These are phyloP conservation scores for Chalciporus piperatus DNA, from an alignment of 768 basidiomycete species.

Conservation along the genomic window DNA sequence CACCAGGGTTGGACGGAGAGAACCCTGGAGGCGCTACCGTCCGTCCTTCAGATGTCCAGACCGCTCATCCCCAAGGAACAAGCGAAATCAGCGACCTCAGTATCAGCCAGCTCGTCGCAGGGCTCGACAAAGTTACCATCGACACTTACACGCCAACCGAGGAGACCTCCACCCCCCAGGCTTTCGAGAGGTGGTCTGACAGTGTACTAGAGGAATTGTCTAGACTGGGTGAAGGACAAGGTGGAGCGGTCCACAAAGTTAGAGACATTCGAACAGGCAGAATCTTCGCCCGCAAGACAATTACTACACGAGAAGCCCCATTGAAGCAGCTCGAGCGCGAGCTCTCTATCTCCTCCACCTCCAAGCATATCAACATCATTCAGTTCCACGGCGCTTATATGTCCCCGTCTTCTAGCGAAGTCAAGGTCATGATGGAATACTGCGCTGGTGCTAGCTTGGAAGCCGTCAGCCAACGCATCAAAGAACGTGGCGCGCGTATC, in stretches of 20 bases:
- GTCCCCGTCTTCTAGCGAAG: constrained; percentile 82
- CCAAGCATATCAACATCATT: constrained; percentile 84
- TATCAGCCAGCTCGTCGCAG: constrained; percentile 37
- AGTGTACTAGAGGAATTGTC: constrained; percentile 70
- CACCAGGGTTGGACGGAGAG: constrained; percentile 34
- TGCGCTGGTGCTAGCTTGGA: constrained; percentile 89
- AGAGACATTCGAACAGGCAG: constrained; percentile 73
- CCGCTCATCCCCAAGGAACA: constrained; percentile 29
- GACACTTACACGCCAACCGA: constrained; percentile 35
- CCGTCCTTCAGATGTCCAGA: constrained; percentile 35
- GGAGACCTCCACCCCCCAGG: constrained; percentile 30
- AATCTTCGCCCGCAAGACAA: constrained; percentile 93
- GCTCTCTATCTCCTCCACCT: constrained; percentile 83
- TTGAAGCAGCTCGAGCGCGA: constrained; percentile 92
- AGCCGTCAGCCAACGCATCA: constrained; percentile 80
- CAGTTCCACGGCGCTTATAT: constrained; percentile 91
- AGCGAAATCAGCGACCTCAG: constrained; percentile 30
- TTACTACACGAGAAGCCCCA: constrained; percentile 87
- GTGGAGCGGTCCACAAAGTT: constrained; percentile 95
- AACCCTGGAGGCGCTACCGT: constrained; percentile 43
- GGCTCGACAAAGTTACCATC: constrained; percentile 28
- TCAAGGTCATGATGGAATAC: constrained; percentile 94
- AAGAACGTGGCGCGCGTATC: constrained; percentile 72
- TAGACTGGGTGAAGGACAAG: constrained; percentile 91
- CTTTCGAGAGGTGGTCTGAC: constrained; percentile 55